Conservation (phyloP, 345 rosid species). For the Citrus australasica region DNA sequence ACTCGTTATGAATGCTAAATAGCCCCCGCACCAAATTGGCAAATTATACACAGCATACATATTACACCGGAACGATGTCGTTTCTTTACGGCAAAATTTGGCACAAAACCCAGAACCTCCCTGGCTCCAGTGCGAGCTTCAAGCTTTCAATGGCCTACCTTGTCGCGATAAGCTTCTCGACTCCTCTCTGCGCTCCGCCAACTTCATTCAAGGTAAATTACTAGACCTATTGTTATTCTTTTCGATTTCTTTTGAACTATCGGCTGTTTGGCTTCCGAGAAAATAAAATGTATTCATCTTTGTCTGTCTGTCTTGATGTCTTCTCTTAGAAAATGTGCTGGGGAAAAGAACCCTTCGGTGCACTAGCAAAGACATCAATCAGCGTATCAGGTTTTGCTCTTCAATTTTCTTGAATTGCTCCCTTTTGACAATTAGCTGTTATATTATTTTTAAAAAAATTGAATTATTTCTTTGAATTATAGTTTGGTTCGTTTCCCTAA, state of each 20-base stretch:
- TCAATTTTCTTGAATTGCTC: background rate
- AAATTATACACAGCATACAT: too few relatives aligned
- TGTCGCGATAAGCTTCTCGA: conserved; percentile 11
- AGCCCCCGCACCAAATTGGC: too few relatives aligned
- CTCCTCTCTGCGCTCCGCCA: conserved; percentile 9
- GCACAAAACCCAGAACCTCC: background rate
- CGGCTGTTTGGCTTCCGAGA: background rate
- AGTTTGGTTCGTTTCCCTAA: background rate
- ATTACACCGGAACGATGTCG: background rate
- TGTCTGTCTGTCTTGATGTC: background rate
- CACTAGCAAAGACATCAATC: background rate
- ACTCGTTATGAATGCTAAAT: too few relatives aligned
- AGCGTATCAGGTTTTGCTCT: background rate
- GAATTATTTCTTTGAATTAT: background rate
- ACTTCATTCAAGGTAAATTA: conserved; percentile 15
- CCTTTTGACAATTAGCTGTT: background rate
- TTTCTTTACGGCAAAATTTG: background rate
- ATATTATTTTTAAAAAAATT: too few relatives aligned
- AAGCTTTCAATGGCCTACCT: conserved; percentile 24
- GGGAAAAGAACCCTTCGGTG: background rate
- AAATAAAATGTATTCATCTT: background rate
- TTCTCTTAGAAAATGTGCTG: background rate
- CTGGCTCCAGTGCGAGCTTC: background rate
- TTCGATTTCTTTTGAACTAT: background rate
- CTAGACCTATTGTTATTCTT: background rate